These are phyloP conservation scores for Veloporphyrellus conicus DNA, from an alignment of 1,284 basidiomycete species.

Conservation along the genomic window DNA sequence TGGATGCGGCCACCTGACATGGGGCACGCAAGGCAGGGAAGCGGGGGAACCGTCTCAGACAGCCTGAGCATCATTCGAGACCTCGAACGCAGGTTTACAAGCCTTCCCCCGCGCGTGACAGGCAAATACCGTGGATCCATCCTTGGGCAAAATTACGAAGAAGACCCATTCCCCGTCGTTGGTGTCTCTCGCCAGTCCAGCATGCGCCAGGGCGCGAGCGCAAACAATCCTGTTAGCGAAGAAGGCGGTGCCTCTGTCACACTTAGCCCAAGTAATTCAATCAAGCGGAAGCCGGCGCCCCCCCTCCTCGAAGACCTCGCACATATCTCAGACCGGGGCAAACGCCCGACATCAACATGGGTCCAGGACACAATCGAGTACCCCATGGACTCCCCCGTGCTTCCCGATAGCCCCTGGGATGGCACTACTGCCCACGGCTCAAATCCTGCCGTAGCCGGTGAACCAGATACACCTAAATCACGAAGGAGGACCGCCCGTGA, in stretches of 20 bases:
- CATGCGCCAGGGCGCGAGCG: constrained; percentile 4
- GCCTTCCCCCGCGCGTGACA: constrained; percentile 40
- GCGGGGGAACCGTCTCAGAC: constrained; percentile 34
- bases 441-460: neutral
- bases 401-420: constrained; percentile 8
- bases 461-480: constrained; percentile 11
- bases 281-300: constrained; percentile 32
- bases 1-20: constrained; percentile 16
- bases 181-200: constrained; percentile 30
- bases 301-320: constrained; percentile 23
- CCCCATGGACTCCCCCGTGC: constrained; percentile 3
- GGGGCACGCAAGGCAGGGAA: constrained; percentile 12
- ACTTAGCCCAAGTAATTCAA: constrained; percentile 22
- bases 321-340: constrained; percentile 4
- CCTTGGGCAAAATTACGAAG: constrained; percentile 24
- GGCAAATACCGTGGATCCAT: constrained; percentile 33
- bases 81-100: constrained; percentile 51
- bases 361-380: constrained; percentile 5
- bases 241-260: constrained; percentile 10
- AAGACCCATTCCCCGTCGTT: constrained; percentile 27
- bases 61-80: constrained; percentile 44
- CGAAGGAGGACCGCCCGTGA: constrained; percentile 16
- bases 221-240: constrained; percentile 11
- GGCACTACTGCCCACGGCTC: neutral
- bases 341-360: constrained; percentile 21